Conservation (phyloP, 495 filamentous ascomycete species). For the Cercophora samala region DNA sequence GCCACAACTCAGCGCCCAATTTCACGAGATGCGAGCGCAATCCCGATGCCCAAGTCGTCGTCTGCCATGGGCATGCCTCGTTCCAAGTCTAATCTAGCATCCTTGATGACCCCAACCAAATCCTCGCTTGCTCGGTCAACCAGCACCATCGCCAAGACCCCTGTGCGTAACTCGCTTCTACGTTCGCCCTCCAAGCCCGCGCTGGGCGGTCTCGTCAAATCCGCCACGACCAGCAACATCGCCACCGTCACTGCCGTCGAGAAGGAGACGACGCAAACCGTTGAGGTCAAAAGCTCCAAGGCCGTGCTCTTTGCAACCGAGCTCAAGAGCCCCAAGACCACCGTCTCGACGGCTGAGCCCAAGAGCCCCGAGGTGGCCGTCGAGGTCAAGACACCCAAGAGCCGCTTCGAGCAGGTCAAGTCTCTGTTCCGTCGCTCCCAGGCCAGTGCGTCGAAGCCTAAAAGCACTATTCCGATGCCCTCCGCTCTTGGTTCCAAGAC, state of each 20-base stretch:
- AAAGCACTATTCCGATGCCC: constrained; percentile 40
- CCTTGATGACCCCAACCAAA: constrained; percentile 74
- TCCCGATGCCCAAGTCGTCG: constrained; percentile 45
- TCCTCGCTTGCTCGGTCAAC: constrained; percentile 65
- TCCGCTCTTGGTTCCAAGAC: constrained; percentile 39
- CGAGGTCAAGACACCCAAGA: constrained; percentile 36
- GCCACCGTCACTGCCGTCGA: constrained; percentile 13
- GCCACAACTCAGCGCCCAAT: constrained; percentile 52
- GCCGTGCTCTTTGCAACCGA: too few species aligned
- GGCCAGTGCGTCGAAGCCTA: constrained; percentile 34
- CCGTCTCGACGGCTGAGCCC: too few species aligned
- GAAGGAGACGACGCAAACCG: constrained; percentile 22
- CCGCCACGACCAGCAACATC: constrained; percentile 39
- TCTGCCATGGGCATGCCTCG: constrained; percentile 38
- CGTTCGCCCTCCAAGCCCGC: constrained; percentile 38
- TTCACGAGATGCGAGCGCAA: constrained; percentile 47
- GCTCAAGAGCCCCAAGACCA: too few species aligned
- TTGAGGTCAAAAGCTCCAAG: constrained; percentile 35
- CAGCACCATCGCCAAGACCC: constrained; percentile 58
- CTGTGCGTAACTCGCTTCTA: constrained; percentile 30
- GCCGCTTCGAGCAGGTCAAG: constrained; percentile 49
- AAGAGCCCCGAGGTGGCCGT: constrained; percentile 13
- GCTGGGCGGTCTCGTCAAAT: constrained; percentile 34
- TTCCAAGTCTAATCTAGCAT: constrained; percentile 44
- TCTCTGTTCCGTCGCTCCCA: constrained; percentile 47